Percentiles rank a stretch among this genome's conserved stretches.
Conservation (phyloP, 2,329 filamentous ascomycete genomes). For the Epicoccum nigrum region DNA sequence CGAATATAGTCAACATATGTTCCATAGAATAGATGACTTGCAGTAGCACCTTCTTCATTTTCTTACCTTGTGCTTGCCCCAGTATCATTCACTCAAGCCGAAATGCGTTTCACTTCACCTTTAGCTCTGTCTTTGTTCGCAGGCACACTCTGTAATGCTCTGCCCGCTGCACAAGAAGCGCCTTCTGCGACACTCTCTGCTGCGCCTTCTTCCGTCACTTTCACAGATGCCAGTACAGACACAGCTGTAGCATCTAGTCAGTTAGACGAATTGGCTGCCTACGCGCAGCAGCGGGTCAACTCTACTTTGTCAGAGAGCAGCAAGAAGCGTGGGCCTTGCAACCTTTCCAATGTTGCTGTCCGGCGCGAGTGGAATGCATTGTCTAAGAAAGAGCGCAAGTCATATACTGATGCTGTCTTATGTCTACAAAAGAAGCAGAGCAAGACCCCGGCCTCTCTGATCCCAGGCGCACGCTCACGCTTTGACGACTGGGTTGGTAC, state of each 20-base stretch:
- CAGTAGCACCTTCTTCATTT: conserved; percentile 8
- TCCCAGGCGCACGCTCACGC: conserved; percentile 41
- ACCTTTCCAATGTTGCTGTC: conserved; percentile 32
- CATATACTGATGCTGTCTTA: conserved; percentile 46
- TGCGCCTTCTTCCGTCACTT: conserved; percentile 14
- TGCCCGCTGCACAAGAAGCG: conserved; percentile 30
- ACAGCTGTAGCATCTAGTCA: conserved; percentile 31
- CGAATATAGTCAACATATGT: conserved; percentile 6
- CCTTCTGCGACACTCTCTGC: conserved; percentile 6
- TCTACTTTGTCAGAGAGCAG: conserved; percentile 19
- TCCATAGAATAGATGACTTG: background rate
- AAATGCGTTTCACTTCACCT: conserved; percentile 35
- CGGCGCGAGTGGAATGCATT: conserved; percentile 38
- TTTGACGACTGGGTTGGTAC: conserved; percentile 48
- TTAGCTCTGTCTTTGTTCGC: conserved; percentile 32
- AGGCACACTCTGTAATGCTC: conserved; percentile 31
- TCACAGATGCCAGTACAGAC: conserved; percentile 28
- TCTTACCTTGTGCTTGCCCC: background rate
- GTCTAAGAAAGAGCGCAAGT: conserved; percentile 36
- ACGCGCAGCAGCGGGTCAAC: conserved; percentile 29
- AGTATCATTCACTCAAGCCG: conserved; percentile 9
- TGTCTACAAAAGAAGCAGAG: conserved; percentile 40
- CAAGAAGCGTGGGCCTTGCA: conserved; percentile 34
- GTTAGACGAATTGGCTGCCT: conserved; percentile 29
- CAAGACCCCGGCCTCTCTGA: conserved; percentile 34